Evolutionary conservation across 1,284 basidiomycete species (phyloP).

Genomic region (Microstroma glucosiphilum): DNA sequence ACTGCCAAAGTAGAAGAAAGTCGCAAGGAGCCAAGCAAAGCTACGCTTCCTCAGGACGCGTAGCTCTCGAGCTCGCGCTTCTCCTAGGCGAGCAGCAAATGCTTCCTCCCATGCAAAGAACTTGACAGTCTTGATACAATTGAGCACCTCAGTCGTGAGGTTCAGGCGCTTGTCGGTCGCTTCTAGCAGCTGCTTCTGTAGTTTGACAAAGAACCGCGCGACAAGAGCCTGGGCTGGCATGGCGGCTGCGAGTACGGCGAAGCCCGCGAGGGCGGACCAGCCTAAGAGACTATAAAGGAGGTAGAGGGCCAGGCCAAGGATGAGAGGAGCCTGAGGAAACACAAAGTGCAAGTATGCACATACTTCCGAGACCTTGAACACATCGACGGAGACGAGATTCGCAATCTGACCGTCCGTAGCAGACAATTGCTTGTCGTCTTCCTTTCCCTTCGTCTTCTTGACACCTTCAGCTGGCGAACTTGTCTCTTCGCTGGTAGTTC

Average conservation of each 20-base stretch:
- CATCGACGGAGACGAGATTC: slow-evolving; percentile 58
- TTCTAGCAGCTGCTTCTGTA: slow-evolving; percentile 54
- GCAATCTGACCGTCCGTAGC: slow-evolving; percentile 56
- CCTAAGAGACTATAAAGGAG: slow-evolving; percentile 56
- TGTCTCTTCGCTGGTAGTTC: slow-evolving; percentile 10
- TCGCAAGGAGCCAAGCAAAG: slow-evolving; percentile 51
- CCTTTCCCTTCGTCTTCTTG: slow-evolving; percentile 10
- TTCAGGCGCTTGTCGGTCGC: slow-evolving; percentile 58
- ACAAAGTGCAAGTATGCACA: slow-evolving; percentile 51
- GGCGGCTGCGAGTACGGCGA: slow-evolving; percentile 43
- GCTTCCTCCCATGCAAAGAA: slow-evolving; percentile 58
- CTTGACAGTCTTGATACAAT: slow-evolving; percentile 59
- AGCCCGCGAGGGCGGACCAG: slow-evolving; percentile 54
- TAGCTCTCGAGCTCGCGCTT: slow-evolving; percentile 54
- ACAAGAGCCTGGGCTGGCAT: slow-evolving; percentile 47
- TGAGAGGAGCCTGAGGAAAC: slow-evolving; percentile 54
- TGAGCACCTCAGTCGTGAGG: slow-evolving; percentile 57
- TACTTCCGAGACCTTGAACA: slow-evolving; percentile 50
- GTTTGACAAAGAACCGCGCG: slow-evolving; percentile 53
- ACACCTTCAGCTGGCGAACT: slow-evolving; percentile 17
- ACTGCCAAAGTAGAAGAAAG: slow-evolving; percentile 57
- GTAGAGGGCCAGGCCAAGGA: slow-evolving; percentile 53
- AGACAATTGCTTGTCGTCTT: slow-evolving; percentile 7
- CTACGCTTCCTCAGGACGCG: slow-evolving; percentile 53
- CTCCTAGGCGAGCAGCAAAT: slow-evolving; percentile 55